Conservation (phyloP, 2,329 filamentous ascomycete species). For the Didymella pinodella region DNA sequence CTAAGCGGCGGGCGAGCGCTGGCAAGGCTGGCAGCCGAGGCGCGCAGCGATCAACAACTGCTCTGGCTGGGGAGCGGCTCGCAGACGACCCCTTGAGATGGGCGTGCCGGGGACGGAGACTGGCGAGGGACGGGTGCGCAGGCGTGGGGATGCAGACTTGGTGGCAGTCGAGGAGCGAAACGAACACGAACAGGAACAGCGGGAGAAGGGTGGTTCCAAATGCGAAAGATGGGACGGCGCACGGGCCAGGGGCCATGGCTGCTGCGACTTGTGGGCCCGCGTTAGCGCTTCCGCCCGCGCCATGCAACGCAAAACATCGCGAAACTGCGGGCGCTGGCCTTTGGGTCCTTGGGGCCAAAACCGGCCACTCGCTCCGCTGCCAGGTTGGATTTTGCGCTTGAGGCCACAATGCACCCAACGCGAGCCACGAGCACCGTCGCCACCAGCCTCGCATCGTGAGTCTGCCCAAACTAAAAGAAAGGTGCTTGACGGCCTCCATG, state of each 20-base stretch:
- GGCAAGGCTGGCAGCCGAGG: constrained; percentile 26
- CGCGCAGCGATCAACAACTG: constrained; percentile 18
- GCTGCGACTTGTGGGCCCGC: neutral
- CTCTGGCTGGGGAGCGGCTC: constrained; percentile 8
- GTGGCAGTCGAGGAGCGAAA: constrained; percentile 10
- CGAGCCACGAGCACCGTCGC: neutral
- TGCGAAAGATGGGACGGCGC: constrained; percentile 7
- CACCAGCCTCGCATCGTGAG: neutral
- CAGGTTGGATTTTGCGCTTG: constrained; percentile 5
- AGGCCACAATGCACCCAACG: constrained; percentile 3
- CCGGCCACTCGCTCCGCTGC: neutral
- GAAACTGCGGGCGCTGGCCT: neutral
- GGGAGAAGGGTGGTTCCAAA: constrained; percentile 2
- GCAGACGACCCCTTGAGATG: constrained; percentile 32
- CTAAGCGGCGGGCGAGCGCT: constrained; percentile 23
- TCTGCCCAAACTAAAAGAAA: neutral
- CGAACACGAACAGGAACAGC: constrained; percentile 9
- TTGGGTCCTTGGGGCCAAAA: neutral
- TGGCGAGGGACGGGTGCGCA: constrained; percentile 4
- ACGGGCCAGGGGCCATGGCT: neutral
- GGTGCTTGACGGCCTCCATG: neutral
- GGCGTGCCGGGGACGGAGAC: constrained; percentile 20
- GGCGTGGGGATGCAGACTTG: constrained; percentile 10
- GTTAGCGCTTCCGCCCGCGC: neutral
- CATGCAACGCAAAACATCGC: constrained; percentile 2